Evolutionary conservation across 129 eudicot genomes (phyloP).

Genomic region (Arctium lappa): DNA sequence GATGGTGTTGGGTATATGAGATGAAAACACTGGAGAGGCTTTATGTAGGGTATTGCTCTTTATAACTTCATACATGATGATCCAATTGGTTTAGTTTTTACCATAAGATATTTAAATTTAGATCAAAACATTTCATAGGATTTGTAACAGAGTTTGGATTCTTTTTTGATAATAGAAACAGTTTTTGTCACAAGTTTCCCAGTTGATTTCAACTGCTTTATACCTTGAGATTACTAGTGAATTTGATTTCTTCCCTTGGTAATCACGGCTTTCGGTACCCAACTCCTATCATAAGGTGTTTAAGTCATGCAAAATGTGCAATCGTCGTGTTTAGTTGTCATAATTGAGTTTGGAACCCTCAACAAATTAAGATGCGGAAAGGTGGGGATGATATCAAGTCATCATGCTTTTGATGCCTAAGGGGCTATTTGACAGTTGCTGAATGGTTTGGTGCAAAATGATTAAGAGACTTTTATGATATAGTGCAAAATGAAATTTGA

Average conservation of each 20-base stretch:
- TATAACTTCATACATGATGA: constrained; percentile 27
- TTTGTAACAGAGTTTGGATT: constrained; percentile 11
- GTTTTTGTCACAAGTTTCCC: background rate
- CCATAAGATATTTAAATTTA: constrained; percentile 11
- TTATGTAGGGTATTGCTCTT: constrained; percentile 30
- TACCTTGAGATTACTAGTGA: background rate
- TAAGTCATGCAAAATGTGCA: background rate
- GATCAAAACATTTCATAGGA: background rate
- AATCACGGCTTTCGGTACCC: no score
- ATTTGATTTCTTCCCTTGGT: background rate
- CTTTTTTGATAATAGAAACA: constrained; percentile 1
- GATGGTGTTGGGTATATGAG: constrained; percentile 29
- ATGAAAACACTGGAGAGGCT: constrained; percentile 28
- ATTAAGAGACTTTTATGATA: no score
- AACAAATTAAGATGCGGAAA: background rate
- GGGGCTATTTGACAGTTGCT: no score
- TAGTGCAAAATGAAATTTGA: no score
- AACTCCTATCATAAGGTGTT: background rate
- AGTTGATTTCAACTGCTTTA: background rate
- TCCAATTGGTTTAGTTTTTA: constrained; percentile 24
- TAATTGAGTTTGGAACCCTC: background rate
- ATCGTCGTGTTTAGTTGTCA: background rate
- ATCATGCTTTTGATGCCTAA: background rate
- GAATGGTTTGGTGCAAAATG: no score
- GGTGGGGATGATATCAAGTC: background rate